Conservation (phyloP, 2,329 filamentous ascomycete genomes). For the Alternaria gansuensis region DNA sequence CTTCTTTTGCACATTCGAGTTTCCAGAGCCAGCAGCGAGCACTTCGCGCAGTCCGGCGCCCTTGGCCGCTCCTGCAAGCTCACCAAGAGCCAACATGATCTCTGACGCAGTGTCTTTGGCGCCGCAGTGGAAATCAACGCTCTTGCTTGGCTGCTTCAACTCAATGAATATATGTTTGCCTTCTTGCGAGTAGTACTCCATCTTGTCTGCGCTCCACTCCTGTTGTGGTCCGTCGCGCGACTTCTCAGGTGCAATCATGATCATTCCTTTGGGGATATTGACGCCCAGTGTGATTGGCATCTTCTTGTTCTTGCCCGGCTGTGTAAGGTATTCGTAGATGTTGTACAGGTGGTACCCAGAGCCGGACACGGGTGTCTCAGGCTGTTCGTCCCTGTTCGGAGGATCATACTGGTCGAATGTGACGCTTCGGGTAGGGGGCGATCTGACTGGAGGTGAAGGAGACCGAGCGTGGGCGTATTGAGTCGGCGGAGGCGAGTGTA, state of each 20-base stretch:
- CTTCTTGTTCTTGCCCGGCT: slow-evolving; percentile 96
- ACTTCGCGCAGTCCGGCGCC: slow-evolving; percentile 88
- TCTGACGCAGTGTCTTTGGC: slow-evolving; percentile 96
- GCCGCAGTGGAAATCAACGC: slow-evolving; percentile 94
- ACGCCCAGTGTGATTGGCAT: slow-evolving; percentile 98
- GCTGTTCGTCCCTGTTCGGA: slow-evolving; percentile 51
- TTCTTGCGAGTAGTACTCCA: slow-evolving; percentile 97
- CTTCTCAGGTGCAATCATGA: slow-evolving; percentile 90
- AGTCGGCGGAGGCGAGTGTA: slow-evolving; percentile 59
- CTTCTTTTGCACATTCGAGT: slow-evolving; percentile 71
- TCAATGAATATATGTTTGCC: slow-evolving; percentile 98
- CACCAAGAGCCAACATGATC: slow-evolving; percentile 86
- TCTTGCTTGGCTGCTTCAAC: slow-evolving; percentile 89
- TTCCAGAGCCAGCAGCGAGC: slow-evolving; percentile 78
- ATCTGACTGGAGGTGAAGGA: slow-evolving; percentile 46
- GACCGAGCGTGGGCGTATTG: slow-evolving; percentile 55
- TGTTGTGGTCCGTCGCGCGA: slow-evolving; percentile 82
- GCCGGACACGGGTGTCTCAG: slow-evolving; percentile 62
- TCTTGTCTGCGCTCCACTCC: slow-evolving; percentile 92
- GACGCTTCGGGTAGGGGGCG: slow-evolving; percentile 52
- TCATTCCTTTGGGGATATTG: slow-evolving; percentile 85
- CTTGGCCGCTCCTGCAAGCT: slow-evolving; percentile 84
- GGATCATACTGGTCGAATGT: slow-evolving; percentile 56
- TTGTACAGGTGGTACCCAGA: slow-evolving; percentile 95
- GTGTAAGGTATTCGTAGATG: slow-evolving; percentile 96